Conservation (phyloP, 2,329 filamentous ascomycete genomes). For the Aspergillus unguis region DNA sequence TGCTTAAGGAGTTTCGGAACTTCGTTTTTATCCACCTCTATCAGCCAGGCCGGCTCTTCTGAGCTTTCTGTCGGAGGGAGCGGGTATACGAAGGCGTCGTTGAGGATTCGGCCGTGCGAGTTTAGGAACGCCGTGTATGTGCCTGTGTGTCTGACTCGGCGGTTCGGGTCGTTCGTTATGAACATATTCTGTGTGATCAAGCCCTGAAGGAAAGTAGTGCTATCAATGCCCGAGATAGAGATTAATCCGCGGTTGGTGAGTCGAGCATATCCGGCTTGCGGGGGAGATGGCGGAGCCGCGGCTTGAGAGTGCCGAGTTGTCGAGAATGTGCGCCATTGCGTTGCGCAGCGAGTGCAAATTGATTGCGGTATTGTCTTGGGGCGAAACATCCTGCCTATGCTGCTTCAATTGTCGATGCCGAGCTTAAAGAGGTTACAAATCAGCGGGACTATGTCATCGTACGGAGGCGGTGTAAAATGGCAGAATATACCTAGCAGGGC, state of each 20-base stretch:
- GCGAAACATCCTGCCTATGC: slow-evolving; percentile 30
- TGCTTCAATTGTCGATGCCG: neutral
- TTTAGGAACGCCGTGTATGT: slow-evolving; percentile 85
- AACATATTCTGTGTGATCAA: slow-evolving; percentile 73
- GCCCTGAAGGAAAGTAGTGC: slow-evolving; percentile 81
- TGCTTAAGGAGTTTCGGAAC: slow-evolving; percentile 63
- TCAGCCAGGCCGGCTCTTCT: slow-evolving; percentile 56
- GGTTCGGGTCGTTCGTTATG: slow-evolving; percentile 41
- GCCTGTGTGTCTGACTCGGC: slow-evolving; percentile 42
- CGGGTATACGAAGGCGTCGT: slow-evolving; percentile 89
- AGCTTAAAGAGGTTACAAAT: slow-evolving; percentile 23
- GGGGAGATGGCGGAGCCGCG: slow-evolving; percentile 31
- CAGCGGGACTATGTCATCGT: slow-evolving; percentile 23
- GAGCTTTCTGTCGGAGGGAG: slow-evolving; percentile 36
- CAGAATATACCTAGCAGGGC: slow-evolving; percentile 19
- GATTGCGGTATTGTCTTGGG: slow-evolving; percentile 22
- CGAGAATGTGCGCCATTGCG: slow-evolving; percentile 29
- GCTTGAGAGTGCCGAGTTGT: slow-evolving; percentile 18
- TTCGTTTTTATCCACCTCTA: slow-evolving; percentile 76
- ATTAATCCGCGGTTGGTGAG: slow-evolving; percentile 76
- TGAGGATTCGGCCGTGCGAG: slow-evolving; percentile 75
- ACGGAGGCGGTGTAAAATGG: slow-evolving; percentile 21
- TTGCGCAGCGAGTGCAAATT: slow-evolving; percentile 31
- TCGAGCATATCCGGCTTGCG: slow-evolving; percentile 46
- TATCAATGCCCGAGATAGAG: slow-evolving; percentile 72